phyloP scores from a whole-genome alignment of 148 eudicot species.

The Vaccinium vitisidaea region DNA sequence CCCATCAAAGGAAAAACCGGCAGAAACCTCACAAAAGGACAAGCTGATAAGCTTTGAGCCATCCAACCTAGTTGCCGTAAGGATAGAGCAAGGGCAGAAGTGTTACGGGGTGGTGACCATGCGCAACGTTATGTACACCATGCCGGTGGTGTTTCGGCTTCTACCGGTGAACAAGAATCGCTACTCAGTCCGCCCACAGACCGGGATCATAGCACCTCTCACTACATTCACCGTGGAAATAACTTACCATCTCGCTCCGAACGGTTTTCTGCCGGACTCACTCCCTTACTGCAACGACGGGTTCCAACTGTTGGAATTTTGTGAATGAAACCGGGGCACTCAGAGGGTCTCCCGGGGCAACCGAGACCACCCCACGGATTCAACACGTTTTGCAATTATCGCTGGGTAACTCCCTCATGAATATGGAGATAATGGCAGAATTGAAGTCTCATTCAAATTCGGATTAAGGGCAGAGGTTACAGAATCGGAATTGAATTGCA shows the following conservation, averaged over 20 bases:
- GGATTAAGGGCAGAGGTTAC: too few species aligned
- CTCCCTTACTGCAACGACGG: constrained; percentile 42
- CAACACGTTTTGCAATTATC: too few species aligned
- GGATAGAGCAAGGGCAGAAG: constrained; percentile 40
- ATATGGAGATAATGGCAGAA: too few species aligned
- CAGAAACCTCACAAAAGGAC: not conserved
- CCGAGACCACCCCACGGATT: too few species aligned
- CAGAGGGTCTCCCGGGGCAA: too few species aligned
- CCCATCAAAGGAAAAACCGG: not conserved
- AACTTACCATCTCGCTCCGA: constrained; percentile 32
- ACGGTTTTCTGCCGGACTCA: constrained; percentile 32
- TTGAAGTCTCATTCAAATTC: too few species aligned
- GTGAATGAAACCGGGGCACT: too few species aligned
- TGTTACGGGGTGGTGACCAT: constrained; percentile 44
- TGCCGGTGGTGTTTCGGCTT: constrained; percentile 54
- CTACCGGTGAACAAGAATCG: constrained; percentile 36
- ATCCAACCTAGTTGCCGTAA: constrained; percentile 36
- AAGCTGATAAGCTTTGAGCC: constrained; percentile 54
- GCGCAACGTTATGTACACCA: constrained; percentile 56
- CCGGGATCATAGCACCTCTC: constrained; percentile 47
- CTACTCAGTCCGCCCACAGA: constrained; percentile 37
- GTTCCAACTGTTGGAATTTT: too few species aligned
- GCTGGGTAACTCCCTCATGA: too few species aligned
- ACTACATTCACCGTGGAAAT: constrained; percentile 33
- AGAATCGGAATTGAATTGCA: too few species aligned